These are phyloP conservation scores for Pholiota molesta DNA, from an alignment of 768 basidiomycete species.

Conservation along the genomic window DNA sequence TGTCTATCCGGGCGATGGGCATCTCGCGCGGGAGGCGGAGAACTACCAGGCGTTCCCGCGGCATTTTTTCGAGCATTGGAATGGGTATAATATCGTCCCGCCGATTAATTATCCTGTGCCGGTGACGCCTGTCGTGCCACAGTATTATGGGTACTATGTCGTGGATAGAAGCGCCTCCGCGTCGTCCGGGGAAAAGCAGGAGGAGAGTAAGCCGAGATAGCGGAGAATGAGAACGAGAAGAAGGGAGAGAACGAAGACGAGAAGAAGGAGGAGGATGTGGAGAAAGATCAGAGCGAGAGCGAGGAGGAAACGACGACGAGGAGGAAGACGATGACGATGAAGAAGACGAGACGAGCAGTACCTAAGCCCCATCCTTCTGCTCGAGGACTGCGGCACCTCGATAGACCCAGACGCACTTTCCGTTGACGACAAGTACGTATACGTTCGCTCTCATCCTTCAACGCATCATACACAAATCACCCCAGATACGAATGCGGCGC, in stretches of 20 bases:
- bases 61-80: slow-evolving; percentile 53
- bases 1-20: slow-evolving; percentile 41
- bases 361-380: slow-evolving; percentile 44
- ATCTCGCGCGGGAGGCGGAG: slow-evolving; percentile 42
- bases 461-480: neutral
- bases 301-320: neutral
- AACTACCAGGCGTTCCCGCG: slow-evolving; percentile 48
- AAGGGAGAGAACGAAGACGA: neutral
- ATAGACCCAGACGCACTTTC: slow-evolving; percentile 29
- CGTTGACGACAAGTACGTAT: slow-evolving; percentile 43
- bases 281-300: neutral
- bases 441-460: slow-evolving; percentile 5
- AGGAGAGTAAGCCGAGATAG: neutral
- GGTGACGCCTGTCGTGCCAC: slow-evolving; percentile 55
- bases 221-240: slow-evolving; percentile 20
- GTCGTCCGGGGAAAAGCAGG: neutral
- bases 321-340: neutral
- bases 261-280: slow-evolving; percentile 5
- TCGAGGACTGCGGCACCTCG: slow-evolving; percentile 44
- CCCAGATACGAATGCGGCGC: slow-evolving; percentile 42
- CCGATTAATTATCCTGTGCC: slow-evolving; percentile 49
- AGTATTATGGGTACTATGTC: slow-evolving; percentile 66
- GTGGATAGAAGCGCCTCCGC: neutral
- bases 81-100: slow-evolving; percentile 45
- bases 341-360: slow-evolving; percentile 16